Percentiles rank a stretch among this genome's conserved stretches.
phyloP scores from a whole-genome alignment of 768 basidiomycete genomes.

The Russula foetens region DNA sequence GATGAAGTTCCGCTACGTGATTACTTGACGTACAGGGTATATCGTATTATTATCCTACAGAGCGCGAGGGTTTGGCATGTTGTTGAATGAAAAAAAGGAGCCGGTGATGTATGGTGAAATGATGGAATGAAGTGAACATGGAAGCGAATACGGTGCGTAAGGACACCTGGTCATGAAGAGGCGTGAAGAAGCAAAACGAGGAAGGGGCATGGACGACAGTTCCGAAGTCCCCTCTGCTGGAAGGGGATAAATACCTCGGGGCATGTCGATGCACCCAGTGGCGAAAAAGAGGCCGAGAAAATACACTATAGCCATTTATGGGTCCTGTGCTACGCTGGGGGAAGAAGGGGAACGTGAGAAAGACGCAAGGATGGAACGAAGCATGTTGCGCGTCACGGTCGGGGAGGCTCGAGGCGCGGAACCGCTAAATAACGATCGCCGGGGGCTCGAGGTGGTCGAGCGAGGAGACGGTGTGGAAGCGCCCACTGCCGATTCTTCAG shows the following conservation, averaged over 20 bases:
- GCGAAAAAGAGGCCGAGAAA: neutral
- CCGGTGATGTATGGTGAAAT: slow-evolving; percentile 2
- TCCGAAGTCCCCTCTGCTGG: neutral
- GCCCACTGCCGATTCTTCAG: neutral
- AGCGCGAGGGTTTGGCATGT: neutral
- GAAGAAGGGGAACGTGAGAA: slow-evolving; percentile 13
- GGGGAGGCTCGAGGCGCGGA: neutral
- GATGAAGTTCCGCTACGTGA: neutral
- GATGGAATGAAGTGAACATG: slow-evolving; percentile 1
- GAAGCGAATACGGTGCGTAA: slow-evolving; percentile 3
- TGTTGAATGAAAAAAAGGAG: slow-evolving; percentile 2
- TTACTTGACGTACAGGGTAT: slow-evolving; percentile 14
- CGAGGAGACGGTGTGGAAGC: neutral
- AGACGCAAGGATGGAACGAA: slow-evolving; percentile 12
- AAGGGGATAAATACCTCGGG: neutral
- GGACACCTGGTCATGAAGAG: neutral
- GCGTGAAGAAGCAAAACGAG: neutral
- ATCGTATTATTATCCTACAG: slow-evolving; percentile 3
- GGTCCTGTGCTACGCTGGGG: neutral
- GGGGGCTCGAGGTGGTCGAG: neutral
- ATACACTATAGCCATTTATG: neutral
- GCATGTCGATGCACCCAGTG: neutral
- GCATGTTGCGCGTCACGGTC: slow-evolving; percentile 5
- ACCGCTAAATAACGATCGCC: neutral
- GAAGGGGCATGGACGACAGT: neutral